Base-by-base conservation (phyloP, 148 eudicot genomes). In the Arbutus unedo region DNA sequence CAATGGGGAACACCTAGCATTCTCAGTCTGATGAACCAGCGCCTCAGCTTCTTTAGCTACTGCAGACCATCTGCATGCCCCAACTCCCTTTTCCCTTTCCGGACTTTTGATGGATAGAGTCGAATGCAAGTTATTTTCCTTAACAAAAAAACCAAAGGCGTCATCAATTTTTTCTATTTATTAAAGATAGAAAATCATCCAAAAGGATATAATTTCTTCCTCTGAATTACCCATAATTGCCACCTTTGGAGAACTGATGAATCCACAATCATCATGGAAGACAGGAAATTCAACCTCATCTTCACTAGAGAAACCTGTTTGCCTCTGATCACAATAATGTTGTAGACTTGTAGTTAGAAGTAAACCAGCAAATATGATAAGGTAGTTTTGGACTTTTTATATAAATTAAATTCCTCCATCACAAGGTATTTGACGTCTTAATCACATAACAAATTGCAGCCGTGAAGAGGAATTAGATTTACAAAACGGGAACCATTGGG, bases 271-370 rank as follows among this genome's bases (percentile, higher is more conserved):
- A 25, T 87, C 81, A 38, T 83, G 73, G 81, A 91, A 93, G 74
- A 84, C 85, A 60, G 97, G 95, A 79, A 81, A 48, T 84, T 93
- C 97, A 83, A 95, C 94, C 57, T 93, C 98, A 72, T 95, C 97
- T 76, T 90, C 97, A 70, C 88, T 82, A 81, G 86, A 83, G 78
- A 81, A 81, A 51, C 91, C 82, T 76, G 55, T 78, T 83, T 89
- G 83, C 78, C 85, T 88, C 94, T 87, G 87, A 85, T 78, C 82
- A 87, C 71, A 82, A 56, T 2, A 68, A 77, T 8, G 54, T 43
- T 41, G 31, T 31, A 38, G 9, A 38, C n/a, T 19, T 66, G 71
- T 4, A 4, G 19, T 78, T 59, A 79, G 47, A 49, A 60, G 21
- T 13, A 54, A 81, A 56, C 74, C 60, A 41, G 25, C 6, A 16